Conservation (phyloP, 768 basidiomycete species). For the Termitomyces sp. region DNA sequence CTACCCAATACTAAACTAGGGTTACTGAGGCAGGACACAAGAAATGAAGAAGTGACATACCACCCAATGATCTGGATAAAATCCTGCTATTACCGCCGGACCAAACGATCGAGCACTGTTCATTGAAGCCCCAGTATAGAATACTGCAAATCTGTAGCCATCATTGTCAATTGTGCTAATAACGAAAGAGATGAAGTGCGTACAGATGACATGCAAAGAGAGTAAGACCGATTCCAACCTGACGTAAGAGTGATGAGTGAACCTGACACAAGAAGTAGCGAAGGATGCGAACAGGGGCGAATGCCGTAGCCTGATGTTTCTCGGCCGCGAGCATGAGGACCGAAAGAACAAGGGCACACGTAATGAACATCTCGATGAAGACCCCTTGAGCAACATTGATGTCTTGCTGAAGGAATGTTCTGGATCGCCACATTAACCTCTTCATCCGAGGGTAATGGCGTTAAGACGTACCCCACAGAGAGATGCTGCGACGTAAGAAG, state of each 20-base stretch:
- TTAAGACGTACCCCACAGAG: conserved; percentile 43
- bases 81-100: conserved; percentile 62
- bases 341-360: conserved; percentile 49
- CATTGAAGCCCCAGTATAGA: conserved; percentile 61
- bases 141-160: conserved; percentile 44
- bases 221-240: conserved; percentile 64
- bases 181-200: conserved; percentile 10
- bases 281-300: conserved; percentile 49
- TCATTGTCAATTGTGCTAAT: not conserved
- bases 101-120: conserved; percentile 69
- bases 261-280: not conserved
- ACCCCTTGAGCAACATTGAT: conserved; percentile 52
- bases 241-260: not conserved
- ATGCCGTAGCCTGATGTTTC: conserved; percentile 59
- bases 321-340: conserved; percentile 74
- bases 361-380: conserved; percentile 72
- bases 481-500: conserved; percentile 50
- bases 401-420: conserved; percentile 40
- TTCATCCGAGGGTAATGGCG: not conserved
- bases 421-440: conserved; percentile 19
- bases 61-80: conserved; percentile 55
- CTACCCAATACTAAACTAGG: conserved; percentile 56
- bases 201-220: conserved; percentile 60
- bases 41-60: conserved; percentile 28
- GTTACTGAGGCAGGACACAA: not conserved